These are phyloP conservation scores for Phaseolus coccineus DNA, from an alignment of 331 rosid species.

Conservation along the genomic window DNA sequence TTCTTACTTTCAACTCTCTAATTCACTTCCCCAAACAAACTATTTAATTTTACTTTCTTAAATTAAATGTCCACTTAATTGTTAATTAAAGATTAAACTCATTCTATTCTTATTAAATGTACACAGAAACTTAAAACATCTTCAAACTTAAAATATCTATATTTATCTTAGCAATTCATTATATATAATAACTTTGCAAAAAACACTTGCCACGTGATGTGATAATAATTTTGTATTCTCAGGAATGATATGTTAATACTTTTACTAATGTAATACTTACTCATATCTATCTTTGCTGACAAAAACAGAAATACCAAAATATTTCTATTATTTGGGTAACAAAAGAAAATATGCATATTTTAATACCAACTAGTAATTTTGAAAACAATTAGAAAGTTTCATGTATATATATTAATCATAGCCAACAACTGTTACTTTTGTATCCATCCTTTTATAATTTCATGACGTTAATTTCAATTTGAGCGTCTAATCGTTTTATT, in stretches of 20 bases:
- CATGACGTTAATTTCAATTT: background rate
- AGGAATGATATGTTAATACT: too few relatives aligned
- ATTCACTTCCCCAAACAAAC: background rate
- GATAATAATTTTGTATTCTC: too few relatives aligned
- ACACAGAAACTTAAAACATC: too few relatives aligned
- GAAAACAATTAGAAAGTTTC: background rate
- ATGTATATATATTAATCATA: background rate
- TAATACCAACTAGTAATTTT: background rate
- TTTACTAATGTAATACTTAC: too few relatives aligned
- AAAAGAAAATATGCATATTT: background rate
- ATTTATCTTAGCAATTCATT: background rate
- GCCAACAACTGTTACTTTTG: background rate
- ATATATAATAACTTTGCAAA: background rate
- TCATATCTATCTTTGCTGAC: background rate
- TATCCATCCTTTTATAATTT: background rate
- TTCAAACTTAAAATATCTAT: too few relatives aligned
- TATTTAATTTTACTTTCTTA: background rate
- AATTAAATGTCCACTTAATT: background rate
- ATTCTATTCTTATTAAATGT: background rate
- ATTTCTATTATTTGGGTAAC: background rate
- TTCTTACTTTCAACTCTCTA: background rate
- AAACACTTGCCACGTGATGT: background rate
- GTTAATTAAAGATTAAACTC: background rate
- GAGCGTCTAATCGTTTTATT: background rate
- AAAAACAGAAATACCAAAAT: background rate